Base-by-base conservation (phyloP, 768 basidiomycete species). In the Russula dissimulans region DNA sequence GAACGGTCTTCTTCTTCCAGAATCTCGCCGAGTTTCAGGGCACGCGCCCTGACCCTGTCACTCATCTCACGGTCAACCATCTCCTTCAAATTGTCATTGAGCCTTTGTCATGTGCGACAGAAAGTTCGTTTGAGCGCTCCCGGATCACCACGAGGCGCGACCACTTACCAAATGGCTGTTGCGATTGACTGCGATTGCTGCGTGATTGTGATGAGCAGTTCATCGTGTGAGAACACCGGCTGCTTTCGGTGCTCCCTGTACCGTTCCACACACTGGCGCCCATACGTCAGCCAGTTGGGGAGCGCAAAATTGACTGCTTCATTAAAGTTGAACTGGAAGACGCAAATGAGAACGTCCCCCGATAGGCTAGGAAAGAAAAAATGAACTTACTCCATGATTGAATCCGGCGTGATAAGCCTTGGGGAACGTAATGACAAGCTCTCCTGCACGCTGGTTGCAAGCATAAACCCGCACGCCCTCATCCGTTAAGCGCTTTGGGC, bases 301-400 rank as follows among this genome's bases (percentile, higher is more conserved):
- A 97, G 77, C 11, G 97, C 95, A 69, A 98, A 98, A 72, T 99
- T 98, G 69, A 98, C 95, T 4, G 95, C 97, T 76, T 98, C 97
- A 71, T 97, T 97, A 77, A 97, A 95, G 75, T 99, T 99, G 68
- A 98, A 76, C 94, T 97, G 39, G 51, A 32, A 46, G 49, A 42
- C 17, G 56, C 66, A 41, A 65, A 64, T 45, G 26, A 42, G 47
- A 15, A n/a, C 44, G 41, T 38, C 14, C 18, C 5, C 54, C 61
- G 58, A 67, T 64, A 53, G 56, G 31, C 31, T 14, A 36, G 36
- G 49, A 39, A 32, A 34, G 18, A 11, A 15, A 45, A 41, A 18
- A 7, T 1, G 9, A 34, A 81, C 90, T 70, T 75, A 95, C 94
- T 54, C 95, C 95, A 72, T 98, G 97, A 71, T 98, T 98, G 78